Evolutionary conservation across 306 rosid species (phyloP).

Genomic region (Trifolium fragiferum): DNA sequence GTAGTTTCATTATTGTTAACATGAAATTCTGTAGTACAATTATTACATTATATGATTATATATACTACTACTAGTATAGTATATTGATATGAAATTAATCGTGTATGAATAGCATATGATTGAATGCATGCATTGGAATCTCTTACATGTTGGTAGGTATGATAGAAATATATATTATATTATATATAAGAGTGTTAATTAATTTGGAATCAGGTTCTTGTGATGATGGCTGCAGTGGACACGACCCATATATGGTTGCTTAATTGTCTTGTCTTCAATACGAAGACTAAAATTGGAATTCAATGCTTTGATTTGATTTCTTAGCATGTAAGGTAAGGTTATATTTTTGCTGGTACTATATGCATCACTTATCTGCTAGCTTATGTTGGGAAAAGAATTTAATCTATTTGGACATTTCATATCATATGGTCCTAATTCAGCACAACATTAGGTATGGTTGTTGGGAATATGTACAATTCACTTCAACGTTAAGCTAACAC

Average conservation of each 20-base stretch:
- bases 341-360: not conserved
- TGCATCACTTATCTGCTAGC: slow-evolving; percentile 18
- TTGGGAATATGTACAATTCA: slow-evolving; percentile 32
- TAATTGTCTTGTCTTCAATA: slow-evolving; percentile 1
- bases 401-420: not conserved
- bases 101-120: not conserved
- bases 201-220: slow-evolving; percentile 34
- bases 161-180: not conserved
- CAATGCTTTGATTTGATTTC: slow-evolving; percentile 10
- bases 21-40: slow-evolving; percentile 18
- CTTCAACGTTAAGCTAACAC: slow-evolving; percentile 2
- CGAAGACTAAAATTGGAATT: slow-evolving; percentile 26
- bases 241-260: slow-evolving; percentile 17
- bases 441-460: not conserved
- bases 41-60: slow-evolving; percentile 1
- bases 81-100: not conserved
- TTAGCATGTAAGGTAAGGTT: slow-evolving; percentile 30
- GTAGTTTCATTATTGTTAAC: slow-evolving; percentile 4
- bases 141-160: slow-evolving; percentile 8
- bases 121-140: slow-evolving; percentile 36
- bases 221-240: slow-evolving; percentile 33
- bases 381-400: slow-evolving; percentile 18
- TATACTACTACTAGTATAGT: slow-evolving; percentile 6
- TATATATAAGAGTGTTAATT: not conserved
- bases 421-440: slow-evolving; percentile 8